phyloP scores from a whole-genome alignment of 1,139 yeast species.

The Zygoascus sp. region DNA sequence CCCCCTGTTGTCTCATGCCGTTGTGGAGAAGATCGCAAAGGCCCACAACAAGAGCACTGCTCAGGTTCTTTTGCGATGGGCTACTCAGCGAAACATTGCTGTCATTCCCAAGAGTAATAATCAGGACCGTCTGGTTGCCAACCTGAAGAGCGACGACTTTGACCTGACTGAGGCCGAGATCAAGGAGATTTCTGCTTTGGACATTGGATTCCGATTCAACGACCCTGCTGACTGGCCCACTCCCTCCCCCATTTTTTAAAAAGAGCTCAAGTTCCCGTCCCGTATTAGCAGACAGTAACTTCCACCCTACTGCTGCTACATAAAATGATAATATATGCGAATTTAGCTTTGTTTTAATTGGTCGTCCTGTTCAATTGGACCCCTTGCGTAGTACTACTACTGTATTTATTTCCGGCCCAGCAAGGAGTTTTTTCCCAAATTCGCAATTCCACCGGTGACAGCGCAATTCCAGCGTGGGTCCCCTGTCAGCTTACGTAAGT shows the following conservation, averaged over 20 bases:
- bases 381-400: too few relatives aligned
- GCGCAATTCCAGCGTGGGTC: too few relatives aligned
- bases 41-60: slow-evolving; percentile 54
- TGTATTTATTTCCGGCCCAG: too few relatives aligned
- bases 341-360: too few relatives aligned
- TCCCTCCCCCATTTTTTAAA: slow-evolving; percentile 33
- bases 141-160: slow-evolving; percentile 54
- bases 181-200: slow-evolving; percentile 44
- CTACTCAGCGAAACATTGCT: slow-evolving; percentile 59
- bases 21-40: slow-evolving; percentile 48
- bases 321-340: too few relatives aligned
- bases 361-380: too few relatives aligned
- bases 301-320: too few relatives aligned
- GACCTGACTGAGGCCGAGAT: slow-evolving; percentile 48
- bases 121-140: slow-evolving; percentile 50
- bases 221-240: slow-evolving; percentile 76
- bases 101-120: slow-evolving; percentile 69
- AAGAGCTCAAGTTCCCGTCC: too few relatives aligned
- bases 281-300: too few relatives aligned
- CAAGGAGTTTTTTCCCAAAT: too few relatives aligned
- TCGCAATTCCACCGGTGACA: too few relatives aligned
- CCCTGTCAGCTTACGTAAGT: too few relatives aligned
- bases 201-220: slow-evolving; percentile 72
- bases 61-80: slow-evolving; percentile 66
- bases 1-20: slow-evolving; percentile 51